Conservation (phyloP, 2,329 filamentous ascomycete species). For the Lachnellula occidentalis region DNA sequence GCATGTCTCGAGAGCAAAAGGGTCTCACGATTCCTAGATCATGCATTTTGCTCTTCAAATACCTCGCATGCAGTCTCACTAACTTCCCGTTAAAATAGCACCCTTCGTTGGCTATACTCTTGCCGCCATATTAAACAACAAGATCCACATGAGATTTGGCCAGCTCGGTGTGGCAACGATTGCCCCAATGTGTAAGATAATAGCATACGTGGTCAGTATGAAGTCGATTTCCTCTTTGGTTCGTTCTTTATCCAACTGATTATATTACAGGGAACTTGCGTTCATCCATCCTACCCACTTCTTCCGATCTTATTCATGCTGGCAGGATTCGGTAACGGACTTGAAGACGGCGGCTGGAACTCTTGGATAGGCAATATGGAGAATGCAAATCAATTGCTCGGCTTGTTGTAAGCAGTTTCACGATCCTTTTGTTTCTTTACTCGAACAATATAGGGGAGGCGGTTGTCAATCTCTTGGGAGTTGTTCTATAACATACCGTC, state of each 20-base stretch:
- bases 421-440: background rate
- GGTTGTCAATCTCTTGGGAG: background rate
- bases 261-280: constrained; percentile 37
- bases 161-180: constrained; percentile 49
- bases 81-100: constrained; percentile 28
- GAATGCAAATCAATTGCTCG: constrained; percentile 51
- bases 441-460: background rate
- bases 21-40: no score
- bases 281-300: constrained; percentile 65
- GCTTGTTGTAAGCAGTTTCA: background rate
- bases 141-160: constrained; percentile 50
- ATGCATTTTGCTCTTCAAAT: no score
- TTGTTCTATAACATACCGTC: background rate
- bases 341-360: constrained; percentile 52
- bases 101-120: constrained; percentile 60
- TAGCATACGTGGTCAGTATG: constrained; percentile 52
- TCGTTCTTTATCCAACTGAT: background rate
- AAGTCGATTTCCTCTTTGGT: background rate
- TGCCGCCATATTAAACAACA: constrained; percentile 60
- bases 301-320: constrained; percentile 60
- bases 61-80: no score
- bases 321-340: constrained; percentile 52
- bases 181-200: constrained; percentile 52
- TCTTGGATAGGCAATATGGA: constrained; percentile 63
- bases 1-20: no score